Evolutionary conservation across 2,329 filamentous ascomycete species (phyloP).

Genomic region (Aspergillus thermomutatus): DNA sequence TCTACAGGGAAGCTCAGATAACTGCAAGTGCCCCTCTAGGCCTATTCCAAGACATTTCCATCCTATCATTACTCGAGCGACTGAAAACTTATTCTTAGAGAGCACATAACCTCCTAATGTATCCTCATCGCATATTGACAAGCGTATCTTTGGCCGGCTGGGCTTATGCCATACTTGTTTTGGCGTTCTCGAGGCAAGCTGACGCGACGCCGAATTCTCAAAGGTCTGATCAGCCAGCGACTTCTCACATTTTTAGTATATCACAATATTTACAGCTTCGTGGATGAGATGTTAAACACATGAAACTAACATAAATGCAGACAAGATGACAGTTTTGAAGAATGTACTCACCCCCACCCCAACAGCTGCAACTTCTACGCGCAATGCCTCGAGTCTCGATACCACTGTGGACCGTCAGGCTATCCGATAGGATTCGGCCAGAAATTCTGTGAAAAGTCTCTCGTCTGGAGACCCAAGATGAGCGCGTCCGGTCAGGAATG

Average conservation of each 20-base stretch:
- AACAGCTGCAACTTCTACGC: constrained; percentile 28
- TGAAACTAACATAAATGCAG: not conserved
- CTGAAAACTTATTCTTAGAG: not conserved
- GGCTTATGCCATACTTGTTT: not conserved
- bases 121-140: not conserved
- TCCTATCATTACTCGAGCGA: not conserved
- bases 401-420: constrained; percentile 23
- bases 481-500: constrained; percentile 20
- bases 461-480: constrained; percentile 9
- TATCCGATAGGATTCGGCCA: constrained; percentile 30
- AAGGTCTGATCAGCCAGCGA: not conserved
- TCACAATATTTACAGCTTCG: no score
- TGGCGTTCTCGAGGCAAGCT: not conserved
- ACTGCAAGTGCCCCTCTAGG: not conserved
- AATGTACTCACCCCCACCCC: constrained; percentile 7
- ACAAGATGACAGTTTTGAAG: not conserved
- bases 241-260: no score
- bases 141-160: not conserved
- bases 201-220: not conserved
- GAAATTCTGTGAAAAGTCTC: constrained; percentile 25
- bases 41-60: not conserved
- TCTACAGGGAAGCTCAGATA: not conserved
- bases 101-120: not conserved
- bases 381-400: constrained; percentile 18
- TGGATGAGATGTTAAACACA: not conserved